phyloP scores from a whole-genome alignment of 768 basidiomycete species.

The Solioccasus polychromus region DNA sequence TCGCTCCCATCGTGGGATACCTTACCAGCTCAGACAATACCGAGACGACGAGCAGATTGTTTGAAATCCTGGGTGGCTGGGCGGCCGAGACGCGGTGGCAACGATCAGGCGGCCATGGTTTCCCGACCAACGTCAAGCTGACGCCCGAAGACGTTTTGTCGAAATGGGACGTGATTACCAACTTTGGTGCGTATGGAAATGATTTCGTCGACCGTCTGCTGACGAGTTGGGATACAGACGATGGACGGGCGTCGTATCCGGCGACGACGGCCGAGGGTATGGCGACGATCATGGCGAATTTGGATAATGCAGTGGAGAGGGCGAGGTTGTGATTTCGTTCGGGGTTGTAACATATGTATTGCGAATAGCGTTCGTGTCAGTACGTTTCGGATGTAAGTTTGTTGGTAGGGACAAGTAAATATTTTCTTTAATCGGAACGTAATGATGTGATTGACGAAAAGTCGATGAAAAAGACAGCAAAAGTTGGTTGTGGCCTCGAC shows the following conservation, averaged over 20 bases:
- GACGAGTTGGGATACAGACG: slow-evolving; percentile 45
- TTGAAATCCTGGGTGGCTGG: slow-evolving; percentile 91
- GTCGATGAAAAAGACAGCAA: no score
- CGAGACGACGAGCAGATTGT: slow-evolving; percentile 69
- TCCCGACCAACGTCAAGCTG: slow-evolving; percentile 73
- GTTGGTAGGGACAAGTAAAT: no score
- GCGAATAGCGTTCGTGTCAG: no score
- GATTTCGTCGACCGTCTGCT: neutral
- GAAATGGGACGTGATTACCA: slow-evolving; percentile 82
- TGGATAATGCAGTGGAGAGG: slow-evolving; percentile 35
- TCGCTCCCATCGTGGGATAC: slow-evolving; percentile 92
- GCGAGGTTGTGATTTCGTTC: no score
- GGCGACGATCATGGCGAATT: slow-evolving; percentile 69
- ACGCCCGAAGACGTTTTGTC: slow-evolving; percentile 77
- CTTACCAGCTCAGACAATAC: slow-evolving; percentile 80
- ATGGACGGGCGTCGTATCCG: slow-evolving; percentile 82
- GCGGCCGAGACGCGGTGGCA: slow-evolving; percentile 93
- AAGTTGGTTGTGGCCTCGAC: no score
- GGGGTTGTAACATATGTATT: slow-evolving; percentile 43
- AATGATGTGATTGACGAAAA: no score
- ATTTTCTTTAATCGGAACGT: no score
- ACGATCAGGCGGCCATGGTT: slow-evolving; percentile 80
- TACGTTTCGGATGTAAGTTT: no score
- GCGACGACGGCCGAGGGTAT: slow-evolving; percentile 70
- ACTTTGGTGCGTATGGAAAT: slow-evolving; percentile 59